These are phyloP conservation scores for Penicillium sp. DNA, from an alignment of 2,329 filamentous ascomycete genomes.

Conservation along the genomic window DNA sequence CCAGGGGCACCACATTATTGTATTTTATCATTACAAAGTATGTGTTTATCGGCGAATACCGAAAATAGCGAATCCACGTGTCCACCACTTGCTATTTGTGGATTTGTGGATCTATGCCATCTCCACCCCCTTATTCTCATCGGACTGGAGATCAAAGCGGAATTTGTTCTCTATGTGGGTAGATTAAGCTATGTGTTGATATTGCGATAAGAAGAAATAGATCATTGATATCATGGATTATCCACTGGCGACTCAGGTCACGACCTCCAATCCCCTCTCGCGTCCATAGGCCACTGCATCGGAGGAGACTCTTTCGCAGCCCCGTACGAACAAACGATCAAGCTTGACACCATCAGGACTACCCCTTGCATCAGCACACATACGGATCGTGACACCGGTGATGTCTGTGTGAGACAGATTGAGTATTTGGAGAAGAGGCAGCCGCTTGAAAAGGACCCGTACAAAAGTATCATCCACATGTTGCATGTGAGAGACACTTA, in stretches of 20 bases:
- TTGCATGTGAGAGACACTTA: conserved; percentile 27
- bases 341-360: conserved; percentile 16
- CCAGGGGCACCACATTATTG: background rate
- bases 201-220: background rate
- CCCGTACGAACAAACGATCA: conserved; percentile 25
- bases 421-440: conserved; percentile 31
- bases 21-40: no score
- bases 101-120: no score
- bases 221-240: background rate
- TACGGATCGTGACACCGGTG: conserved; percentile 34
- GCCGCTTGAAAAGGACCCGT: conserved; percentile 13
- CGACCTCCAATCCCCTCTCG: conserved; percentile 25
- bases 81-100: background rate
- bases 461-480: conserved; percentile 27
- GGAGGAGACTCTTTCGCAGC: conserved; percentile 30
- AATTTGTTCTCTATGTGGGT: no score
- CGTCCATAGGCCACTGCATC: conserved; percentile 36
- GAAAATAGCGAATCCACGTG: background rate
- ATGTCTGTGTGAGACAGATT: conserved; percentile 34
- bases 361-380: conserved; percentile 25
- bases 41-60: background rate
- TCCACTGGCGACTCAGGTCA: conserved; percentile 13
- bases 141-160: no score
- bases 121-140: background rate
- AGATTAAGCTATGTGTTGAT: background rate